Evolutionary conservation across 140 eudicot genomes (phyloP), one percentile per base, ranked within the genome.

Genomic region (Cichorium intybus): DNA sequence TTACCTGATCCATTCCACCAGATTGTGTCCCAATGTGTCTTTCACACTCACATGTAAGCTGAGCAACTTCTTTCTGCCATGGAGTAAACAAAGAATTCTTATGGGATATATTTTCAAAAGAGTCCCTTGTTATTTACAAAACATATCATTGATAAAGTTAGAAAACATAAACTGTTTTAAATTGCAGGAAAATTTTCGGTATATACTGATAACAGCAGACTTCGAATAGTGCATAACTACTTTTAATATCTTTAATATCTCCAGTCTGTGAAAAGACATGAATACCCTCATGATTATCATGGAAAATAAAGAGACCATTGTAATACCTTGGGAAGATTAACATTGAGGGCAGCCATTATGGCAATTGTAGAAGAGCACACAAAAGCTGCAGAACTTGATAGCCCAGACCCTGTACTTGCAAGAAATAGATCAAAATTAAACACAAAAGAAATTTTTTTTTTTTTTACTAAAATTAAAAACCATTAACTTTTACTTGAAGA

Each of bases 1-100:
- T n/a, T 74, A 93, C 99, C 97, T 93, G 99, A 63, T 93, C 97
- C 99, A 93, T 93, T 71, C 99, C 99, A 80, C 99, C 97, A 64
- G 97, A 93, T 61, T 93, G 99, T 6, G 99, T 93, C 56, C 99
- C 99, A 64, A 93, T 93, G 82, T 93, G 99, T 47, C 97, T 85
- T 74, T 93, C 99, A 76, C 99, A 93, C 47, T 72, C 94, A 53
- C 99, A 93, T 14, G 99, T 84, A 48, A 93, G 88, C 54, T 93
- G 97, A 77, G 99, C 99, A 75, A 93, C 78, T 66, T 88, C 99
- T 86, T 88, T 93, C 97, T 93, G 82, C 24, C 33, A 50, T 48
- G 0, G 14, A 68, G 18, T 15, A 56, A 73, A 39, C 17, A 66
- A 43, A 18, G 12, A 49, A 62, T 7, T 26, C 1, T 31, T 5